Evolutionary conservation across 305 asterid species (phyloP).

Genomic region (Fraxinus platypoda): DNA sequence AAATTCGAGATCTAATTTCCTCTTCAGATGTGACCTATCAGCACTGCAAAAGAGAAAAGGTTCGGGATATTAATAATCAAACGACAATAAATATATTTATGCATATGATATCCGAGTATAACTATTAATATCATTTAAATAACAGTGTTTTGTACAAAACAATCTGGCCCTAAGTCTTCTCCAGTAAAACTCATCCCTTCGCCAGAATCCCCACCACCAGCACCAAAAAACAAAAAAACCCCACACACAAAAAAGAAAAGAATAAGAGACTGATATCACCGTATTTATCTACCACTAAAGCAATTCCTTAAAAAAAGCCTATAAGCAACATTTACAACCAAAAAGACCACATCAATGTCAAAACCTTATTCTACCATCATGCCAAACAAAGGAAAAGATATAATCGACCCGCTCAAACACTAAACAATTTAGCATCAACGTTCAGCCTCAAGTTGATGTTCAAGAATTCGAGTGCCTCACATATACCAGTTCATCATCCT

Average conservation of each 20-base stretch:
- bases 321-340: not conserved
- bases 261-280: not conserved
- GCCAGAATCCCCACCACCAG: not conserved
- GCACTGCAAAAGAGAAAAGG: slow-evolving; percentile 51
- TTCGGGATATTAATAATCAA: not conserved
- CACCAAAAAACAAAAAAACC: not conserved
- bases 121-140: not conserved
- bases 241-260: not conserved
- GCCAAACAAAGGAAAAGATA: not conserved
- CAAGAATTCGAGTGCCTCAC: not conserved
- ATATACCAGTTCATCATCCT: not conserved
- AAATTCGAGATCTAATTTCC: slow-evolving; percentile 89
- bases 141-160: not conserved
- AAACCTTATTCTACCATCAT: not conserved
- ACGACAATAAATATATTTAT: not conserved
- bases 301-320: not conserved
- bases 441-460: not conserved
- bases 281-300: not conserved
- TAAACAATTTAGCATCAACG: not conserved
- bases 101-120: not conserved
- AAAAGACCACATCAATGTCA: not conserved
- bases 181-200: not conserved
- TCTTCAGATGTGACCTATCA: slow-evolving; percentile 88
- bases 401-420: not conserved
- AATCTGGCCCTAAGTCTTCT: not conserved